A percentile compares a stretch with the other conserved stretches of the same genome.
These are phyloP conservation scores for Phlebiopsis flavidoalba DNA, from an alignment of 768 basidiomycete genomes.

Conservation along the genomic window DNA sequence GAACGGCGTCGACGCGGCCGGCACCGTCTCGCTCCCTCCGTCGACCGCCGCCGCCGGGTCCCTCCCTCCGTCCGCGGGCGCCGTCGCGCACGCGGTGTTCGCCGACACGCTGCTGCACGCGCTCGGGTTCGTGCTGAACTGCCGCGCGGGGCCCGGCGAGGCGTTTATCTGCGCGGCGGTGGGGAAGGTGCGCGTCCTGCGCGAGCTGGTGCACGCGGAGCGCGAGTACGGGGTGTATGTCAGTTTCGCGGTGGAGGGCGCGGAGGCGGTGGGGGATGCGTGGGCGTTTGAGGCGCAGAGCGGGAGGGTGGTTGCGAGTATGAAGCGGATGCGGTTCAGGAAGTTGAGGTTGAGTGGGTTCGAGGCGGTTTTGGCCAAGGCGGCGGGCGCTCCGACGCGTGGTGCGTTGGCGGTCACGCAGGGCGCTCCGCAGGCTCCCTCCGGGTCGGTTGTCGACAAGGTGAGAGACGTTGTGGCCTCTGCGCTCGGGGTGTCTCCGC, in stretches of 20 bases:
- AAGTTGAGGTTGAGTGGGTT: conserved; percentile 47
- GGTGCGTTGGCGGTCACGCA: not conserved
- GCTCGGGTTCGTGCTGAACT: conserved; percentile 66
- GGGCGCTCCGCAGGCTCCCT: not conserved
- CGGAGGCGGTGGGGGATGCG: conserved; percentile 41
- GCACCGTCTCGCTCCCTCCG: too few relatives aligned
- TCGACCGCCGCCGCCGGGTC: conserved; percentile 5
- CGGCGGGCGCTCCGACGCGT: too few relatives aligned
- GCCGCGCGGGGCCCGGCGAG: conserved; percentile 43
- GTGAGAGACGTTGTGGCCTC: conserved; percentile 35
- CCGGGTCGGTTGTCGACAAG: not conserved
- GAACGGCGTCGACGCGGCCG: conserved; percentile 29
- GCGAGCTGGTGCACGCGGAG: conserved; percentile 36
- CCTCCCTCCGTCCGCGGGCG: conserved; percentile 6
- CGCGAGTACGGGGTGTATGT: conserved; percentile 48
- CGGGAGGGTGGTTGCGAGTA: conserved; percentile 43
- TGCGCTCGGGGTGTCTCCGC: conserved; percentile 34
- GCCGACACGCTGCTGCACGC: conserved; percentile 64
- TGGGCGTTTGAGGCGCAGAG: conserved; percentile 38
- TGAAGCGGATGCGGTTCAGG: conserved; percentile 57
- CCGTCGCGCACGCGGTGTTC: conserved; percentile 50
- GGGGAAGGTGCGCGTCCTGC: conserved; percentile 41
- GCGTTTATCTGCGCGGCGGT: conserved; percentile 62
- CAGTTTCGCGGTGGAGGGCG: conserved; percentile 33
- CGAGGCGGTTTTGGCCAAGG: conserved; percentile 5